Evolutionary conservation across 2,329 filamentous ascomycete species (phyloP), one percentile per base, ranked within the genome.

Genomic region (Ophiostoma quercus): DNA sequence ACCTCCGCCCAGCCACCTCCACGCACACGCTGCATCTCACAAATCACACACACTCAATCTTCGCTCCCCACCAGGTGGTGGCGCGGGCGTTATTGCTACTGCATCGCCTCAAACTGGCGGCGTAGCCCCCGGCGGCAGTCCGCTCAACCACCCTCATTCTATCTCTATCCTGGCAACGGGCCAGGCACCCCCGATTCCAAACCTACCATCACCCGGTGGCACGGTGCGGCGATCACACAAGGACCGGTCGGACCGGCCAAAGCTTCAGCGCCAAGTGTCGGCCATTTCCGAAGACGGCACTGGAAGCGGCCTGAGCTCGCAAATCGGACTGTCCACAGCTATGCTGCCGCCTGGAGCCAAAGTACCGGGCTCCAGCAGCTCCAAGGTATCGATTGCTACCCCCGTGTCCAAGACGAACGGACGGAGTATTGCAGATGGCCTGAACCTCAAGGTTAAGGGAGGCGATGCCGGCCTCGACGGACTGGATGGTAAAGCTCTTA

Each of bases 141-240:
- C 77, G 34, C 73, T 76, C 3, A 75, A 77, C n/a, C 76, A 78
- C 11, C 74, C 76, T 1, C 79, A 80, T 67, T 73, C 79, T 43
- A 96, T 97, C 75, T 87, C 92, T 3, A 89, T 97, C 22, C 80
- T 97, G 37, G 88, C 85, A 68, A 94, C 92, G 0, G 93, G 92
- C 22, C 91, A 95, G 75, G 82, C 94, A 7, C 91, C 94, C 7
- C 83, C 88, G 25, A 82, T 97, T 65, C 92, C 94, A 0, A 71
- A 19, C 7, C 68, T 74, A 16, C 73, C 71, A 0, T 74, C 73
- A 2, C 71, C 73, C 1, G 70, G 72, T 7, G 54, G 71, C 32
- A 39, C 62, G 1, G 83, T 84, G 37, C 82, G 86, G 68, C 84
- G 88, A 71, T 81, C 82, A 67, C 83, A 86, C 72, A 83, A 85